Evolutionary conservation across 495 filamentous ascomycete species (phyloP), one percentile per base, ranked within the genome.

Genomic region (Trichoderma asperelloides): DNA sequence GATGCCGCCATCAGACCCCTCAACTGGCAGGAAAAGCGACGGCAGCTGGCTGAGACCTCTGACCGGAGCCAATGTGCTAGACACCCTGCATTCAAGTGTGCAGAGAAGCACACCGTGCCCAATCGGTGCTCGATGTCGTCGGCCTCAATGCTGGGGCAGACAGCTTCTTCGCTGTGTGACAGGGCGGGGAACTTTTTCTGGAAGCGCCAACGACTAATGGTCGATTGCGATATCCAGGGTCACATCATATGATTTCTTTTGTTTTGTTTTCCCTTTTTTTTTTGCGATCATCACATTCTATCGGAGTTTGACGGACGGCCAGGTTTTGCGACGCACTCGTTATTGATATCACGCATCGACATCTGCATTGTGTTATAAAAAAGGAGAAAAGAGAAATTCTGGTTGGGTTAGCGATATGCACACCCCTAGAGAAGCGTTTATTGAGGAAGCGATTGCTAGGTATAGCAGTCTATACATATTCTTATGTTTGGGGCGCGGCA

Each of bases 181-280:
- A 27, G 8, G 27, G 27, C 8, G 55, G 25, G 55, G 13, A 16
- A 30, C 23, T 18, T 30, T 15, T 60, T 60, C 55, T 60, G 55
- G 55, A 60, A 60, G 27, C 23, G 16, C 55, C 23, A 60, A 13
- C 8, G 23, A 30, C 55, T 30, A 25, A 30, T 27, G 23, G 27
- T 60, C 11, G 55, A 30, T 30, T 30, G 55, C 55, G 55, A 30
- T 25, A 27, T 60, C 27, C 55, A 30, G 8, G 9, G 55, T 12
- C 55, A 30, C 55, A 60, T 60, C 12, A 13, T 30, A 3, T 60
- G 27, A 60, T 18, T 60, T 16, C 64, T 47, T 47, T 47, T 69
- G 57, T 12, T 47, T 15, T 47, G 15, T 47, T 47, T n/a, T 9
- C 40, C 57, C 13, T 70, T 68, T 68, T 51, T 64, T 66, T 43